These are phyloP conservation scores for Auricularia cornea DNA, from an alignment of 768 basidiomycete species.

Conservation along the genomic window DNA sequence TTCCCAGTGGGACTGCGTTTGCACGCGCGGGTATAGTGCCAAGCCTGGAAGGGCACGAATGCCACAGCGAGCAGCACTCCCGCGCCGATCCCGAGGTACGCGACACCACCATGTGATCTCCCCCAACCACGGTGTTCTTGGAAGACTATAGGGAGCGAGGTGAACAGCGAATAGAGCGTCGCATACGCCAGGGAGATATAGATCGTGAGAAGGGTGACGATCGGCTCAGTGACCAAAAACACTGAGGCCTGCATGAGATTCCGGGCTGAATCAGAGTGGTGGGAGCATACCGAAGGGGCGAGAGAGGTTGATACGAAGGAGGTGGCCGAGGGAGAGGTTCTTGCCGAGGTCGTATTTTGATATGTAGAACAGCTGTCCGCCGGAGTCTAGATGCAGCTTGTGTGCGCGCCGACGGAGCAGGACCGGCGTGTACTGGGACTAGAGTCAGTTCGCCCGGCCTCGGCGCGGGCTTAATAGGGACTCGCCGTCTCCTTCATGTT, in stretches of 20 bases:
- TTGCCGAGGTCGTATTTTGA: constrained; percentile 42
- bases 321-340: constrained; percentile 33
- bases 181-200: constrained; percentile 57
- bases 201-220: constrained; percentile 48
- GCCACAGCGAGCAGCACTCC: constrained; percentile 45
- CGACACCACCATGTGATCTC: constrained; percentile 47
- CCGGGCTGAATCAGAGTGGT: background rate
- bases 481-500: constrained; percentile 50
- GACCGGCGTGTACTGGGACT: constrained; percentile 48
- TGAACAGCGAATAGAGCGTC: constrained; percentile 56
- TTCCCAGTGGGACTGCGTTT: constrained; percentile 37
- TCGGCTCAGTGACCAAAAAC: constrained; percentile 56
- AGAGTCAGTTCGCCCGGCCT: background rate
- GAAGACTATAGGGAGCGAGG: constrained; percentile 54
- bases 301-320: constrained; percentile 42
- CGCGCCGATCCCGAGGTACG: constrained; percentile 56
- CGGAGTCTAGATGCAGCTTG: constrained; percentile 34
- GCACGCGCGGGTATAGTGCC: constrained; percentile 43
- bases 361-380: constrained; percentile 34
- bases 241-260: constrained; percentile 23
- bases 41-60: constrained; percentile 46
- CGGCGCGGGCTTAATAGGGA: background rate
- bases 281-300: constrained; percentile 42
- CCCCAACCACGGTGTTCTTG: constrained; percentile 44
- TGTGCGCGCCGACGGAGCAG: constrained; percentile 46